Conservation (phyloP, 495 filamentous ascomycete species). For the Penicillium arizonense region DNA sequence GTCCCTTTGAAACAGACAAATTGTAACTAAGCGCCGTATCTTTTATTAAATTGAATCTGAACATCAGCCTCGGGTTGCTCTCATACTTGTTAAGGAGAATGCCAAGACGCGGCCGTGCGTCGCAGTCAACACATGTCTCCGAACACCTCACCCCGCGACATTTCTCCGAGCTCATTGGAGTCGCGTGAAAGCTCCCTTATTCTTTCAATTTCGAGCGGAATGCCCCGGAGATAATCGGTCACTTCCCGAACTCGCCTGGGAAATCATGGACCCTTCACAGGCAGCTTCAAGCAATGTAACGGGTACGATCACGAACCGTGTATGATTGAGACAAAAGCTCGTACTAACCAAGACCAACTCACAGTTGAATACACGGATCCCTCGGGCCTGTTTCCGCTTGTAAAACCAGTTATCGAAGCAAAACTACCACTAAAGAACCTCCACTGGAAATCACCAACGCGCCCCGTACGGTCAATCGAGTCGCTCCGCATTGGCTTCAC, state of each 20-base stretch:
- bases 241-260: conserved; percentile 30
- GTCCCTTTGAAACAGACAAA: too few relatives aligned
- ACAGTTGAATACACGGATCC: conserved; percentile 80
- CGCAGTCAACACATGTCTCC: conserved; percentile 2
- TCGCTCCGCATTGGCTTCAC: conserved; percentile 87
- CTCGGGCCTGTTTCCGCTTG: conserved; percentile 73
- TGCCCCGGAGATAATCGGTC: conserved; percentile 28
- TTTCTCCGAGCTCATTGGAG: conserved; percentile 2
- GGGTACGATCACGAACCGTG: conserved; percentile 27
- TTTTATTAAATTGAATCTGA: too few relatives aligned
- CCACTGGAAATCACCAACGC: conserved; percentile 92
- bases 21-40: too few relatives aligned
- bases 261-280: conserved; percentile 48
- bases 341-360: conserved; percentile 5
- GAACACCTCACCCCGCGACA: not conserved
- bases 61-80: too few relatives aligned
- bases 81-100: not conserved
- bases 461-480: conserved; percentile 87
- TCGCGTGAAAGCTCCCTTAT: conserved; percentile 1
- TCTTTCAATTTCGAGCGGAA: conserved; percentile 22
- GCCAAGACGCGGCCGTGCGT: conserved; percentile 4
- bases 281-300: conserved; percentile 51
- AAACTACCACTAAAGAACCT: conserved; percentile 89
- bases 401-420: conserved; percentile 72
- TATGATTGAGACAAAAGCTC: not conserved